Base-by-base conservation (phyloP, 2,329 filamentous ascomycete genomes). In the Phialophora chinensis region DNA sequence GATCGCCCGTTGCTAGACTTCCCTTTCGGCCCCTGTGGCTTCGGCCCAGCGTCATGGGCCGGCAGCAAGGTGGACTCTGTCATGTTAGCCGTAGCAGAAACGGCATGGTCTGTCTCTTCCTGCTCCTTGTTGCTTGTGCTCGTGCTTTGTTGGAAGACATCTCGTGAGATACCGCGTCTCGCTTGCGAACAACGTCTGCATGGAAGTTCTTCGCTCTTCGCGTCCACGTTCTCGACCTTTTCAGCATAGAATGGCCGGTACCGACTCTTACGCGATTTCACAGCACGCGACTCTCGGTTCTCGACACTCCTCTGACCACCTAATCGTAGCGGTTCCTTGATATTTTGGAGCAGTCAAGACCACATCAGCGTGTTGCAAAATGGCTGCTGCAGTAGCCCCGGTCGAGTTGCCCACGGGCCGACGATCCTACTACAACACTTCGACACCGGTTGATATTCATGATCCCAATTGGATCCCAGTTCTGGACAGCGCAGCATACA, bases 401-500 rank as follows among this genome's bases (percentile, higher is more conserved):
- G 56, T 73, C 44, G 71, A 73, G 42, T 60, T 73, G 27, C 70
- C 70, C 54, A 67, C 70, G 2, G 64, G 65, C 38, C 59, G 70
- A 56, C 65, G 69, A 20, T 73, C 71, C 4, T 71, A 69, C 33
- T 65, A 67, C 56, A 68, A 67, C 44, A 44, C 62, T 8, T 52
- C 60, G 29, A 64, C 67, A 31, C 50, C 38, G 2, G 62, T 66
- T n/a, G 70, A 73, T 50, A 67, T 73, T 47, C 65, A 72, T 49
- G 70, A 73, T 55, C 68, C 67, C 42, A 73, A 73, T 56, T 73
- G 69, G 67, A 73, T 73, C 14, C 71, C 71, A 1, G 61, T 73
- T 1, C 60, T 73, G 42, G 66, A 69, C 53, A 57, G 61, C 25
- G 58, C 56, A 10, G 38, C 62, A 12, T 65, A 66, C 64, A 69